A percentile compares a stretch with the other conserved stretches of the same genome.
These are phyloP conservation scores for Lentinula novae-zelandiae DNA, from an alignment of 1,284 basidiomycete genomes.

Conservation along the genomic window DNA sequence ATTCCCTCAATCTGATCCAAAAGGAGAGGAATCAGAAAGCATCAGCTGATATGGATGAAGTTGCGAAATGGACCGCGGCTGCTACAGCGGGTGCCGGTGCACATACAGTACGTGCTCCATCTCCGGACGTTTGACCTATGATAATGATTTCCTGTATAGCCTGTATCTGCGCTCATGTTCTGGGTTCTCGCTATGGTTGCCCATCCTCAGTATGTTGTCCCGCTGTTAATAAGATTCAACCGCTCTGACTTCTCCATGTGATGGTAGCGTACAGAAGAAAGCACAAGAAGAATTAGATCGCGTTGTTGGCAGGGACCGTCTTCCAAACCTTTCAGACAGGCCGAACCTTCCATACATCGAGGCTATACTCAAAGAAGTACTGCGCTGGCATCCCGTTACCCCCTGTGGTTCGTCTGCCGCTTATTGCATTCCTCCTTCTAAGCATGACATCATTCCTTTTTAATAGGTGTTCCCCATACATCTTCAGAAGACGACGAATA, in stretches of 20 bases:
- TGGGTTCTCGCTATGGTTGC: not conserved
- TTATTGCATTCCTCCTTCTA: not conserved
- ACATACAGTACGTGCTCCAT: not conserved
- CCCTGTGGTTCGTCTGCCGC: constrained; percentile 19
- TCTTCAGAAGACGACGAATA: constrained; percentile 14
- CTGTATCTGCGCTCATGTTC: constrained; percentile 1
- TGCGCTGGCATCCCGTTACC: constrained; percentile 30
- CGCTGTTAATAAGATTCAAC: not conserved
- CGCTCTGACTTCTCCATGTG: not conserved
- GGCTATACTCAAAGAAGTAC: constrained; percentile 29
- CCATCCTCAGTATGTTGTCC: not conserved
- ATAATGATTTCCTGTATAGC: not conserved
- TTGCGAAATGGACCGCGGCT: constrained; percentile 1
- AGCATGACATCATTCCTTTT: not conserved
- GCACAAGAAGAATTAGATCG: constrained; percentile 11
- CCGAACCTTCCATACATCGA: constrained; percentile 26
- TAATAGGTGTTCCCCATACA: constrained; percentile 1
- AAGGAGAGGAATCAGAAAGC: not conserved
- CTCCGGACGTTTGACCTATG: not conserved
- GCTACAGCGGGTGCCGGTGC: not conserved
- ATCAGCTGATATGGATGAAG: not conserved
- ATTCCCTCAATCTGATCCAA: not conserved
- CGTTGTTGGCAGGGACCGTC: constrained; percentile 23
- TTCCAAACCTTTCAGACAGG: constrained; percentile 27
- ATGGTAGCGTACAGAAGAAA: constrained; percentile 3